Evolutionary conservation across 768 basidiomycete species (phyloP), one percentile per base, ranked within the genome.

Genomic region (Hortiboletus campestris): DNA sequence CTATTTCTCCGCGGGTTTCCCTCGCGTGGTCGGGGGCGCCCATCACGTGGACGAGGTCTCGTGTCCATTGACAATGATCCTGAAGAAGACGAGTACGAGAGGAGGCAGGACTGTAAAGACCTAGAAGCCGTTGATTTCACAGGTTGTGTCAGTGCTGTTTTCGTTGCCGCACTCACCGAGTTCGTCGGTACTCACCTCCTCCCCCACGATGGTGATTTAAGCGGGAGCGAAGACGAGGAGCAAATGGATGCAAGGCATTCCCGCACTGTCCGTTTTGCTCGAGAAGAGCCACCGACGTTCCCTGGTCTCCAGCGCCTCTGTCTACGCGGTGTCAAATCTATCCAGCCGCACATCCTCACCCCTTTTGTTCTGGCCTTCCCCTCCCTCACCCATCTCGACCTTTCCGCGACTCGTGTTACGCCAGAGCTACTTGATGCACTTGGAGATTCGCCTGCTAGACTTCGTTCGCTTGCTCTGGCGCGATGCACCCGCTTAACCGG

Each of bases 71-170:
- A 84, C 39, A 75, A 78, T 55, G 87, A 89, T 53, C 72, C 73
- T 2, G 91, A 94, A 51, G 89, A 88, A 51, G 86, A 91, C 56
- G 89, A 91, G 50, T 80, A 84, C 53, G 87, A 91, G 54, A 78
- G 90, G 49, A 81, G 86, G 62, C 70, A 82, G 39, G 86, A 88
- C 49, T 90, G 83, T 75, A 85, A 78, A 62, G 86, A 91, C 51
- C 75, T 99, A 4, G 86, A 93, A 68, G 94, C 95, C 4, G 78
- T 96, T 48, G 96, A 99, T 68, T 74, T 98, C 49, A 98, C 95
- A 7, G 96, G 95, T 63, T 98, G 96, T 67, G 89, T 98, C 72
- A 94, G 91, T 66, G 83, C 84, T 20, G 89, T 94, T 2, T 98
- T 97, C 67, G 89, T 90, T 54, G 84, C 87, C 58, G 91, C 90